phyloP scores from a whole-genome alignment of 2,329 filamentous ascomycete species.

The Cordyceps tenuipes region DNA sequence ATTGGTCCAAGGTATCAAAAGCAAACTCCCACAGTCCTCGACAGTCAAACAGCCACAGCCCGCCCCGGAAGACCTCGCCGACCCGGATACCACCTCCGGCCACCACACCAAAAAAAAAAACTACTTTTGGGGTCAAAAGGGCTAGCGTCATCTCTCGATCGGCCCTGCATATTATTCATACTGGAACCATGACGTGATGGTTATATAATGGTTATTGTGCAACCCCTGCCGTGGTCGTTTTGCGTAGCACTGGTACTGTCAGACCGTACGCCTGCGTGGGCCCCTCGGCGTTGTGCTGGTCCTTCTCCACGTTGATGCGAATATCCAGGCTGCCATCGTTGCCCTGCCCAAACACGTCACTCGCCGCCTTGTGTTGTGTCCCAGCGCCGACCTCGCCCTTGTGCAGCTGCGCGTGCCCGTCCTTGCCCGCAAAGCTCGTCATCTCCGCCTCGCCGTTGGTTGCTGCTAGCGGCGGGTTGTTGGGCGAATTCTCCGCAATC shows the following conservation, averaged over 20 bases:
- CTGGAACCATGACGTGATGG: not conserved
- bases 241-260: constrained; percentile 63
- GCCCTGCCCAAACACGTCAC: constrained; percentile 43
- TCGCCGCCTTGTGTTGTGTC: constrained; percentile 66
- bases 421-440: constrained; percentile 36
- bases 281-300: constrained; percentile 73
- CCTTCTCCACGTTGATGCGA: constrained; percentile 77
- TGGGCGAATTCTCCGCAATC: constrained; percentile 77
- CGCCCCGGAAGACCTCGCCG: constrained; percentile 4
- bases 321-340: constrained; percentile 65
- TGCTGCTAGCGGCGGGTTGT: constrained; percentile 27
- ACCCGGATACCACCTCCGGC: constrained; percentile 4
- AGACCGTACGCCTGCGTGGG: constrained; percentile 77
- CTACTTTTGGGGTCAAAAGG: not conserved
- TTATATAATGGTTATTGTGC: not conserved
- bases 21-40: not conserved
- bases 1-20: constrained; percentile 2
- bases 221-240: not conserved
- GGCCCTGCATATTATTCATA: not conserved
- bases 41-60: not conserved
- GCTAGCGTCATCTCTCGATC: constrained; percentile 6
- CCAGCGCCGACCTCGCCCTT: constrained; percentile 71
- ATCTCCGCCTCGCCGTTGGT: constrained; percentile 16
- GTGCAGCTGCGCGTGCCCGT: constrained; percentile 66
- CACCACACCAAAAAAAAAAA: not conserved